Base-by-base conservation (phyloP, 176 grass and related monocot genomes). In the bread wheat (Triticum aestivum) region DNA sequence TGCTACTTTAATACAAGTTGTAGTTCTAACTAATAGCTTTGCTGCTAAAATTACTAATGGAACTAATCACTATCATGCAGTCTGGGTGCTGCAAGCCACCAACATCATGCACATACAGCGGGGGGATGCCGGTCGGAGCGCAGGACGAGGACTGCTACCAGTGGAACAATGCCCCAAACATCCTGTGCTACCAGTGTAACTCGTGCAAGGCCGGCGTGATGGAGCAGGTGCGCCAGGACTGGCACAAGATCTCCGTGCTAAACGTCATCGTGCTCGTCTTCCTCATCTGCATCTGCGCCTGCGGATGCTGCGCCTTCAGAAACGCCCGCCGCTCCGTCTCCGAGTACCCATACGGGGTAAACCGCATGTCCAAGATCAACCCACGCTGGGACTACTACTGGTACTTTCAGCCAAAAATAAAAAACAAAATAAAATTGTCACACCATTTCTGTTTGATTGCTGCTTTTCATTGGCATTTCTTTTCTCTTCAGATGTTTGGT, bases 31-130 rank as follows among this genome's bases (percentile, higher is more conserved):
- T 45, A 11, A 82, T 82, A 49, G 17, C 10, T 54, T 47, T 52
- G 24, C 21, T 61, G 9, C 6, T 78, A 34, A 74, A 13, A 67
- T 14, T 76, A 56, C 9, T 33, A 77, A 77, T 77, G 61, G 9
- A 24, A 68, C 15, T 30, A 11, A 77, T 27, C 58, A 68, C 69
- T 45, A 29, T 75, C 61, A 35, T 83, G 87, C 88, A 99, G 97
- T 99, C 97, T 0, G 97, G 97, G 11, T 99, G 97, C 79, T 99
- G 97, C 89, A 99, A 99, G 82, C 97, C 97, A 23, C 97, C 97
- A 8, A 99, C 97, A 37, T 89, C 94, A 10, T 99, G 97, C 89
- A 79, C 88, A 8, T 96, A 99, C 87, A 94, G 78, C 44, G 92
- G 77, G 6, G 97, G 94, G 38, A 37, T 76, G 84, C 79, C 92